Base-by-base conservation (phyloP, 2,329 filamentous ascomycete genomes). In the Colletotrichum aenigma region DNA sequence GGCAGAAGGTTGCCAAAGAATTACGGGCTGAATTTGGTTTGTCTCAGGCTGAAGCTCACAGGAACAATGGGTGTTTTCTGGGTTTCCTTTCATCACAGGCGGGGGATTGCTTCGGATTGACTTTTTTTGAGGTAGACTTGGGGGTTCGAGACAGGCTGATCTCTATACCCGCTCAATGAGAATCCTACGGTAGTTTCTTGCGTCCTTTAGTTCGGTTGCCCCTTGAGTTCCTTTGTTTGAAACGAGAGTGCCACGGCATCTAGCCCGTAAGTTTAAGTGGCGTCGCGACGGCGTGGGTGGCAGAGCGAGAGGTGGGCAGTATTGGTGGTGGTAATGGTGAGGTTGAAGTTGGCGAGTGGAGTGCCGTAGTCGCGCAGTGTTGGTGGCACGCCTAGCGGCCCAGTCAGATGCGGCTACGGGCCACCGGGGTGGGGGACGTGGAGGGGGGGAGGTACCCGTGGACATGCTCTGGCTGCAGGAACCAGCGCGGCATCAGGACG, bases 191-290 rank as follows among this genome's bases (percentile, higher is more conserved):
- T 52, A 65, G 64, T 69, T 73, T 64, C 16, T n/a, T 61, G 30
- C 56, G 15, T 61, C 6, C 18, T 16, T 16, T 52, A 8, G 16
- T 43, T 55, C n/a, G 52, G 28, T 34, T 36, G 15, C 56, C 24
- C 36, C 56, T 58, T 15, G 66, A 18, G 38, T 64, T 65, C 73
- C 73, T 73, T 75, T 75, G 64, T 75, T 61, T 24, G n/a, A 38
- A n/a, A 38, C 10, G 21, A 36, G 15, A 24, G 15, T 36, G 30
- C 18, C 30, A 38, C 30, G 13, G 12, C 24, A 38, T 32, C 21
- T 66, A 7, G 62, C 16, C 18, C 24, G 36, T 48, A 30, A 26
- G 34, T 16, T 48, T 12, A 16, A 28, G 38, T 65, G 62, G 38
- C n/a, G 65, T 21, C 30, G n/a, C 32, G 66, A 69, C 55, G n/a